A percentile compares a stretch with the other conserved stretches of the same genome.
These are phyloP conservation scores for Mimosa bimucronata DNA, from an alignment of 306 rosid species.

Conservation along the genomic window DNA sequence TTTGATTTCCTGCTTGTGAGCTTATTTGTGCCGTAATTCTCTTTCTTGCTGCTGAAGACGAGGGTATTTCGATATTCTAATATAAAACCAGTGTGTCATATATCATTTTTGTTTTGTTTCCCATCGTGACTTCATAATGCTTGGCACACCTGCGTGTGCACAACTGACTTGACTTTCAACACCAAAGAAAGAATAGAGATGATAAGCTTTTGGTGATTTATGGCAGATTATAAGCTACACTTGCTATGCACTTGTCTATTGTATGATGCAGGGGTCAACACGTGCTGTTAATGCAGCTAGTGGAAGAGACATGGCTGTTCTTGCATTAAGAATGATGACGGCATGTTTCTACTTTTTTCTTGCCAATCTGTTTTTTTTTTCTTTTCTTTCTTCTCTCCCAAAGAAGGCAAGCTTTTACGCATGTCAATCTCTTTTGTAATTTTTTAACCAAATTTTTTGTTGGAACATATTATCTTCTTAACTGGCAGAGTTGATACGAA, in stretches of 20 bases:
- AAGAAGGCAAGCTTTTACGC: conserved; percentile 59
- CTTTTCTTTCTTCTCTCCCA: no score
- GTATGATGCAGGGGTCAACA: conserved; percentile 69
- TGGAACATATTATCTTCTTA: conserved; percentile 29
- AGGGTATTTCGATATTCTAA: not conserved
- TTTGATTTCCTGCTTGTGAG: not conserved
- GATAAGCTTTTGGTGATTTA: conserved; percentile 22
- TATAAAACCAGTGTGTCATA: not conserved
- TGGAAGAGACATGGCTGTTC: conserved; percentile 89
- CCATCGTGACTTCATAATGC: not conserved
- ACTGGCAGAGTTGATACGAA: conserved; percentile 87
- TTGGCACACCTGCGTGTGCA: not conserved
- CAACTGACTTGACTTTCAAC: not conserved
- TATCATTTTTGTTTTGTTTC: not conserved
- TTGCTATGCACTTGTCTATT: conserved; percentile 36
- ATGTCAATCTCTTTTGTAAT: conserved; percentile 12
- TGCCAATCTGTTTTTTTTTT: no score
- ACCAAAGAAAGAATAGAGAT: conserved; percentile 2
- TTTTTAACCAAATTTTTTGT: conserved; percentile 35
- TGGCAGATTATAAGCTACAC: conserved; percentile 31
- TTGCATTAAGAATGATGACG: conserved; percentile 95
- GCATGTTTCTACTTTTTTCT: no score
- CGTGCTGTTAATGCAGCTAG: conserved; percentile 93
- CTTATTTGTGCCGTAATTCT: not conserved
- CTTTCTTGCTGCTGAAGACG: no score